phyloP scores from a whole-genome alignment of 1,284 basidiomycete genomes.

The Meripilus lineatus region DNA sequence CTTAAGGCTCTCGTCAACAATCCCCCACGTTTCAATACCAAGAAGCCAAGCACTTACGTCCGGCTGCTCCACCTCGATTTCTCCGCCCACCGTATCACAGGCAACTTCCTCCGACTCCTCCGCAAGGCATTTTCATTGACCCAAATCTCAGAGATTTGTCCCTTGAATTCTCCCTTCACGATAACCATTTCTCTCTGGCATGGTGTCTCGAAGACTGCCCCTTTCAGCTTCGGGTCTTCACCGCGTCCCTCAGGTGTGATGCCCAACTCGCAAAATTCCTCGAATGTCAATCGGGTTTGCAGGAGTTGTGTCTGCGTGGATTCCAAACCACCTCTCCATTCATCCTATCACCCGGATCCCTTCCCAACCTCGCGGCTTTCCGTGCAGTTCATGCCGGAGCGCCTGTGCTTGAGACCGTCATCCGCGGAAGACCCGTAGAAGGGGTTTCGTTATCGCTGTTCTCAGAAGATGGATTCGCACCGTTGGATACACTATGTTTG shows the following conservation, averaged over 20 bases:
- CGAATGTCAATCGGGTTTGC: slow-evolving; percentile 41
- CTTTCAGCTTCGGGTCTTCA: slow-evolving; percentile 40
- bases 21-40: slow-evolving; percentile 23
- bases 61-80: slow-evolving; percentile 41
- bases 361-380: slow-evolving; percentile 45
- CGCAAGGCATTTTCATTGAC: slow-evolving; percentile 37
- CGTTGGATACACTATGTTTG: slow-evolving; percentile 41
- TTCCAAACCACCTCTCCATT: slow-evolving; percentile 32
- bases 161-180: slow-evolving; percentile 42
- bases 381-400: slow-evolving; percentile 52
- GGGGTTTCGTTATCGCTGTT: slow-evolving; percentile 50
- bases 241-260: slow-evolving; percentile 49
- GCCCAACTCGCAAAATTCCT: slow-evolving; percentile 45
- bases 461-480: slow-evolving; percentile 28
- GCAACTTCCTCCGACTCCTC: slow-evolving; percentile 45
- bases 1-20: slow-evolving; percentile 35
- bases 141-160: slow-evolving; percentile 28
- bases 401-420: slow-evolving; percentile 37
- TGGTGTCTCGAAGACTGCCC: slow-evolving; percentile 41
- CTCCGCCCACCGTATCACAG: slow-evolving; percentile 25
- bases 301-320: slow-evolving; percentile 50
- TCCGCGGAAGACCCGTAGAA: slow-evolving; percentile 45
- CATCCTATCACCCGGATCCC: slow-evolving; percentile 32
- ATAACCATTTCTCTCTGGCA: slow-evolving; percentile 31
- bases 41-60: slow-evolving; percentile 27